Base-by-base conservation (phyloP, 176 grass and related monocot species). In the Saccharum spontaneum region DNA sequence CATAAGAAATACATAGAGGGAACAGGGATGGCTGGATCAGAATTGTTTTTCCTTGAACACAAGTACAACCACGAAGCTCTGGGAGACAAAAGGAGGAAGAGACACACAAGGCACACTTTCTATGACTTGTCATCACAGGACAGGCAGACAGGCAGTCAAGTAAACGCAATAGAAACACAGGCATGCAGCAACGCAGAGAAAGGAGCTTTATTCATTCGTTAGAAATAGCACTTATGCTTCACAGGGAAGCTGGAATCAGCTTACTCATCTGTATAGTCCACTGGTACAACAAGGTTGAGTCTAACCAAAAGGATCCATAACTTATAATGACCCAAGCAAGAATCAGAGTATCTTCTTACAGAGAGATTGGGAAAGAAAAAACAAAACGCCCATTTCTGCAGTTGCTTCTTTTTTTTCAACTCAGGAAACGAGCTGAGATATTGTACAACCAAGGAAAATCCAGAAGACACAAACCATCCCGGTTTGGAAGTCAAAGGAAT, bases 151-250 rank as follows among this genome's bases (percentile, higher is more conserved):
- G 40, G 20, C 62, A 55, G 18, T 36, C 48, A 68, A 80, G 31
- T 7, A 38, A 69, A 73, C 28, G 41, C 67, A 80, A 63, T 73
- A 15, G 7, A 38, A 45, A 46, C 33, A 40, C 61, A 50, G 22
- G 38, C 26, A 70, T 50, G 69, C 39, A 39, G 55, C 61, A 48
- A 48, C 62, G 62, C 49, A 84, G 33, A 52, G 67, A 80, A 67
- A n/a, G 49, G 79, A 76, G 48, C 89, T 87, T 87, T 84, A 87
- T 90, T 90, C 75, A 87, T 90, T 87, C 75, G 45, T 87, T 76
- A 90, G 80, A 87, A 67, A 67, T 80, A 90, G 70, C 81, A 84
- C 76, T 84, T 69, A 13, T 84, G 62, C 38, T 61, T 84, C 84
- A 83, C 17, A 76, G 28, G 34, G 69, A 73, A 84, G 60, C 30